Conservation (phyloP, 169 alveolate genomes). For the Eimeria tenella region DNA sequence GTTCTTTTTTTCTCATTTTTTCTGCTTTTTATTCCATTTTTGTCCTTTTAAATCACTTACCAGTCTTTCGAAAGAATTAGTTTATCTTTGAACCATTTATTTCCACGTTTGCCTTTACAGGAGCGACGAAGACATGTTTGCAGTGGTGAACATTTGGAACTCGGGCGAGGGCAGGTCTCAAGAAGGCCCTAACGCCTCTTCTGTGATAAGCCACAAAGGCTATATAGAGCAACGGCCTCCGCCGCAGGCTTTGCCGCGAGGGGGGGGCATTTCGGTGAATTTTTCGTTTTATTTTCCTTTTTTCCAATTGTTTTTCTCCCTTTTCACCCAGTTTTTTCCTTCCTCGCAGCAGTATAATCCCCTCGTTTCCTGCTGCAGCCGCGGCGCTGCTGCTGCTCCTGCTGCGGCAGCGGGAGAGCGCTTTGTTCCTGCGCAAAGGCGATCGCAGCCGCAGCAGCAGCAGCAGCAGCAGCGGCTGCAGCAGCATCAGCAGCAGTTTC, state of each 20-base stretch:
- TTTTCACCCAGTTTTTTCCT: not conserved
- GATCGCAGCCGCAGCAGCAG: not conserved
- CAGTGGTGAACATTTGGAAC: conserved; percentile 65
- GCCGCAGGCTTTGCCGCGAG: not conserved
- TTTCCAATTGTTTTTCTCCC: too few relatives aligned
- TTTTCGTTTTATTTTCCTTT: too few relatives aligned
- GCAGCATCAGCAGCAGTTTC: conserved; percentile 22
- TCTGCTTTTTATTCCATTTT: not conserved
- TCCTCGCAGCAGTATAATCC: not conserved
- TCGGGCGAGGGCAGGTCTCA: not conserved
- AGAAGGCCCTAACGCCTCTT: conserved; percentile 13
- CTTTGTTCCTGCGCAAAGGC: not conserved
- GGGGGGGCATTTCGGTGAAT: too few relatives aligned
- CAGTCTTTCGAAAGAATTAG: not conserved
- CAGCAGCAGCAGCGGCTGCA: conserved; percentile 20
- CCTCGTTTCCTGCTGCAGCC: not conserved
- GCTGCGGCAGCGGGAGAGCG: not conserved
- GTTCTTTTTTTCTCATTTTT: too few relatives aligned
- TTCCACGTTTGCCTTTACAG: not conserved
- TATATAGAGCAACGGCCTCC: conserved; percentile 9
- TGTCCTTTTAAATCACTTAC: not conserved
- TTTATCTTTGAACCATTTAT: not conserved
- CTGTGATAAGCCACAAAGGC: conserved; percentile 39
- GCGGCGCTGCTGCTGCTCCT: not conserved
- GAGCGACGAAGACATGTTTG: conserved; percentile 81